A percentile compares a stretch with the other conserved stretches of the same genome.
Conservation (phyloP, 139 green algal species). For the Volvox africanus region DNA sequence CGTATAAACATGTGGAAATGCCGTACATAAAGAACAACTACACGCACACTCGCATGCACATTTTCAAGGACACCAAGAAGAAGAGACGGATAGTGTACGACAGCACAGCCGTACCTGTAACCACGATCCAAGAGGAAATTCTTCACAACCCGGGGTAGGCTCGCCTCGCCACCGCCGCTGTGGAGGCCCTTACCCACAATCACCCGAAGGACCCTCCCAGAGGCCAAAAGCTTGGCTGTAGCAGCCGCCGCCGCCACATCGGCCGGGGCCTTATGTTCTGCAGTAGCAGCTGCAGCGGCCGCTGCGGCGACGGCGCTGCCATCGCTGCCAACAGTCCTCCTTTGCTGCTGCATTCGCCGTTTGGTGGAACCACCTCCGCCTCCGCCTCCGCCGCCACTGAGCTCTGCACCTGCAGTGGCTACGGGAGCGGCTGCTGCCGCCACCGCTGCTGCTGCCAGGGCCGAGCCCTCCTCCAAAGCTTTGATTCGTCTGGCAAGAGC, state of each 20-base stretch:
- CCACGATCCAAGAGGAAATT: not conserved
- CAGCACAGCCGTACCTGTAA: constrained; percentile 5
- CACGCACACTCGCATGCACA: no score
- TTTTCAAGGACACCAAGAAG: no score
- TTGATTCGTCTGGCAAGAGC: not conserved
- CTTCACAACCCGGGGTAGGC: constrained; percentile 38
- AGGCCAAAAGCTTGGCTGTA: not conserved
- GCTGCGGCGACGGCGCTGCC: not conserved
- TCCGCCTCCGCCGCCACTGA: not conserved
- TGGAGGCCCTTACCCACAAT: constrained; percentile 42
- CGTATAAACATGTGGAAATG: no score
- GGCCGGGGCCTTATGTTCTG: not conserved
- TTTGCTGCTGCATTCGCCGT: not conserved
- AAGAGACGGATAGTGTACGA: no score
- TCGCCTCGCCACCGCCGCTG: constrained; percentile 35
- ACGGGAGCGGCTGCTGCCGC: not conserved
- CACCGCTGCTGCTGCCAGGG: no score
- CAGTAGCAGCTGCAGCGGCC: not conserved
- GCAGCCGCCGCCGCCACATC: not conserved
- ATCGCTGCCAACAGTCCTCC: not conserved
- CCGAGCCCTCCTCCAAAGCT: not conserved
- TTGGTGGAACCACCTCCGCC: not conserved
- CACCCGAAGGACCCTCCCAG: constrained; percentile 25
- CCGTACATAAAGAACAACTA: no score
- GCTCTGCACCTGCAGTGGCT: not conserved